phyloP scores from a whole-genome alignment of 805 yeast genomes.

The Brettanomyces anomalus region DNA sequence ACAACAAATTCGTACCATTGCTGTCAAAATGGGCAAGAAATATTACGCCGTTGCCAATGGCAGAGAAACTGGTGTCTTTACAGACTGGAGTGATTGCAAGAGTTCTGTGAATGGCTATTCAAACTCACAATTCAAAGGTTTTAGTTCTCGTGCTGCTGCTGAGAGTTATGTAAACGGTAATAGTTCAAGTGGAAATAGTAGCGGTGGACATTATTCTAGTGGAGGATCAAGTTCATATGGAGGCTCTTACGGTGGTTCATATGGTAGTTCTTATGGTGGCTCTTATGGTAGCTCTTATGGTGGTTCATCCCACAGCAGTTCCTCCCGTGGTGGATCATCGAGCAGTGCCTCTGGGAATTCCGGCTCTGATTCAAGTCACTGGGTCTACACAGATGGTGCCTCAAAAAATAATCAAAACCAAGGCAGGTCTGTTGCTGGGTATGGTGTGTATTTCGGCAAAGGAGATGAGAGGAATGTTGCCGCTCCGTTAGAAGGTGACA shows the following conservation, averaged over 20 bases:
- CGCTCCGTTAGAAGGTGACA: constrained; percentile 36
- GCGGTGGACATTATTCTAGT: too few relatives aligned
- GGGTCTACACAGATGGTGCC: too few relatives aligned
- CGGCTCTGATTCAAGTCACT: too few relatives aligned
- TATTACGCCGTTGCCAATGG: constrained; percentile 51
- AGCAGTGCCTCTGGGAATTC: too few relatives aligned
- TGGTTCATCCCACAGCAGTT: too few relatives aligned
- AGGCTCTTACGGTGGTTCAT: too few relatives aligned
- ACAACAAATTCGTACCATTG: neutral
- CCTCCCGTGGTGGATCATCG: too few relatives aligned
- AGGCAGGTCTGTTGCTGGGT: constrained; percentile 11
- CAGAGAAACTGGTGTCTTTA: constrained; percentile 45
- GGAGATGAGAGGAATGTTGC: constrained; percentile 49
- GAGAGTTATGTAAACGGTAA: constrained; percentile 1
- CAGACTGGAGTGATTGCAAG: constrained; percentile 50
- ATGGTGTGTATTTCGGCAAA: constrained; percentile 65
- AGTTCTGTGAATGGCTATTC: constrained; percentile 44
- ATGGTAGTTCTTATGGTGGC: too few relatives aligned
- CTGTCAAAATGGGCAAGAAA: constrained; percentile 6
- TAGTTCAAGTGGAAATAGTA: neutral
- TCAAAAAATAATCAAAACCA: constrained; percentile 47
- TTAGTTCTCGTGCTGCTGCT: constrained; percentile 42
- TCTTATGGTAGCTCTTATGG: too few relatives aligned
- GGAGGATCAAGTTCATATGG: too few relatives aligned
- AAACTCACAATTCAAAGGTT: constrained; percentile 51